A percentile compares a stretch with the other conserved stretches of the same genome.
phyloP scores from a whole-genome alignment of 805 yeast genomes.

The Wickerhamia fluorescens region DNA sequence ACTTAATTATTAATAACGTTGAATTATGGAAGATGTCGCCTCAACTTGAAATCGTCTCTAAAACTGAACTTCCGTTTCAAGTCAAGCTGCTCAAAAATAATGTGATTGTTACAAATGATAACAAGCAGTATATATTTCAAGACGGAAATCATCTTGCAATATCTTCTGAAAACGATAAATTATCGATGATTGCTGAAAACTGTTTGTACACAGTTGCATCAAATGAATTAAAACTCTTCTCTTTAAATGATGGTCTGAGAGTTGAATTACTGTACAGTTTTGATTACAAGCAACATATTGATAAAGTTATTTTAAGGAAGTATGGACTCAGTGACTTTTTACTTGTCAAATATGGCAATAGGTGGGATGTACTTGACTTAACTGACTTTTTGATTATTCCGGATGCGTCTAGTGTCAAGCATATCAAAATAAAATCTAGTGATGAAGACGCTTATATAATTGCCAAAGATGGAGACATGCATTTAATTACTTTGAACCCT shows the following conservation, averaged over 20 bases:
- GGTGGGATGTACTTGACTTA: slow-evolving; percentile 11
- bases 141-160: slow-evolving; percentile 1
- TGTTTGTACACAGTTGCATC: slow-evolving; percentile 1
- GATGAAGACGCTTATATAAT: not conserved
- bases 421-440: slow-evolving; percentile 4
- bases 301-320: slow-evolving; percentile 1
- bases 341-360: too few relatives aligned
- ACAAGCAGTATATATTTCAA: too few relatives aligned
- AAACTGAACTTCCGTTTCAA: not conserved
- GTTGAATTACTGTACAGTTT: slow-evolving; percentile 2
- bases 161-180: not conserved
- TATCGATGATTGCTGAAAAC: slow-evolving; percentile 6
- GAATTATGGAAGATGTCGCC: slow-evolving; percentile 6
- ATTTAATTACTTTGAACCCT: too few relatives aligned
- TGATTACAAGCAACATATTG: slow-evolving; percentile 1
- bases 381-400: slow-evolving; percentile 15
- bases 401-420: slow-evolving; percentile 12
- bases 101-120: slow-evolving; percentile 1
- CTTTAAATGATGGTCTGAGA: too few relatives aligned
- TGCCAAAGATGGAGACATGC: too few relatives aligned
- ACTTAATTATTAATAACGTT: slow-evolving; percentile 8
- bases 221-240: slow-evolving; percentile 3
- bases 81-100: slow-evolving; percentile 4
- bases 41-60: slow-evolving; percentile 1
- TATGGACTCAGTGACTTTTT: slow-evolving; percentile 7